Evolutionary conservation across 2,329 filamentous ascomycete species (phyloP).

Genomic region (Verticillium nonalfalfae): DNA sequence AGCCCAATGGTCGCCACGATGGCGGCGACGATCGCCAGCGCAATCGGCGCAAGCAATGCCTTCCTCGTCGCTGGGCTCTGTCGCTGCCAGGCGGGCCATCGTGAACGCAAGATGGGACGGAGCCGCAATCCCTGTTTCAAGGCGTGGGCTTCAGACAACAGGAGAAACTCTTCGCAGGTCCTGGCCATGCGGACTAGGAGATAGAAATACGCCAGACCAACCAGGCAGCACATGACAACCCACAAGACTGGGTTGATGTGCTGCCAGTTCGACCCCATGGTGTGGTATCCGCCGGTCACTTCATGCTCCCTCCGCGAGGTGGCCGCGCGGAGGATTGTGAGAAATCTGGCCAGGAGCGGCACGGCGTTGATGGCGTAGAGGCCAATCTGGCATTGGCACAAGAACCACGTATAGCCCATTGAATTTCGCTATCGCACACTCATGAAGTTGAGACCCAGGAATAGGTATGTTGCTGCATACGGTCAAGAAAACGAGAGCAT

Average conservation of each 20-base stretch:
- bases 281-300: not conserved
- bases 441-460: too few relatives aligned
- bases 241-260: not conserved
- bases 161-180: not conserved
- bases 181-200: not conserved
- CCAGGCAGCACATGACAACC: not conserved
- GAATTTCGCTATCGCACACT: not conserved
- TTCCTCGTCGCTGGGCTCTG: not conserved
- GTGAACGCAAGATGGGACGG: not conserved
- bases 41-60: not conserved
- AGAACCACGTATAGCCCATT: not conserved
- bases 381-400: not conserved
- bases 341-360: not conserved
- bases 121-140: not conserved
- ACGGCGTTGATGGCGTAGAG: not conserved
- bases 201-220: not conserved
- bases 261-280: not conserved
- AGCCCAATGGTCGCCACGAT: not conserved
- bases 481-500: not conserved
- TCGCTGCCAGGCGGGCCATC: not conserved
- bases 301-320: not conserved
- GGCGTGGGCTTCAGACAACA: not conserved
- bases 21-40: not conserved
- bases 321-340: not conserved
- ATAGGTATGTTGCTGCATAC: too few relatives aligned